phyloP scores from a whole-genome alignment of 495 filamentous ascomycete genomes.

The Aspergillus affinis region DNA sequence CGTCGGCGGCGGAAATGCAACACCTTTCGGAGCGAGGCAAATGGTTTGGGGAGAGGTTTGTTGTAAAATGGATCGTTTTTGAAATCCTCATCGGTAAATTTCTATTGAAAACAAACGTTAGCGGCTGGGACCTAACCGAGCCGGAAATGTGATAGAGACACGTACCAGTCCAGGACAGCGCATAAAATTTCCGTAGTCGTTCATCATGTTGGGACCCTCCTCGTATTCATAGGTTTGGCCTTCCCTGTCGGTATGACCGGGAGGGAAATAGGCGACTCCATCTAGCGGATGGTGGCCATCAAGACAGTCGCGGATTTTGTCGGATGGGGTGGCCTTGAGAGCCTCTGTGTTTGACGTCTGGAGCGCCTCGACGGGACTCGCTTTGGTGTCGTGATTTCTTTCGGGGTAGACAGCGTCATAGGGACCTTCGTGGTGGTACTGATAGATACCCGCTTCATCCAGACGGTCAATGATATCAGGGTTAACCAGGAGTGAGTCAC shows the following conservation, averaged over 20 bases:
- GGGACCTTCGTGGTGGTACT: conserved; percentile 90
- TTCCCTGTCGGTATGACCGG: conserved; percentile 62
- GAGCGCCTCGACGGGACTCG: conserved; percentile 76
- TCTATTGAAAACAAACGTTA: conserved; percentile 21
- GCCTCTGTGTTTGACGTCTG: conserved; percentile 71
- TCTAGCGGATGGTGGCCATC: conserved; percentile 78
- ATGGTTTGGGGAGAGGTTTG: conserved; percentile 33
- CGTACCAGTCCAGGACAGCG: conserved; percentile 37
- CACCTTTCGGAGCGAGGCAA: conserved; percentile 32
- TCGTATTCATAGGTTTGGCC: conserved; percentile 75
- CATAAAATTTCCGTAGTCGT: conserved; percentile 53
- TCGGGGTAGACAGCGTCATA: conserved; percentile 81
- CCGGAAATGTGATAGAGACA: conserved; percentile 1
- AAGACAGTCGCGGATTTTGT: conserved; percentile 75
- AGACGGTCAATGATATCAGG: conserved; percentile 81
- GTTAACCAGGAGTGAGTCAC: conserved; percentile 62
- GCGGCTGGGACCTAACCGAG: not conserved
- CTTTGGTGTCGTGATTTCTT: conserved; percentile 61
- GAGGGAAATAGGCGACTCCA: conserved; percentile 74
- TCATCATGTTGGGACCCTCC: conserved; percentile 83
- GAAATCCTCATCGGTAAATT: conserved; percentile 50
- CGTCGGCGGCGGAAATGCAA: conserved; percentile 36
- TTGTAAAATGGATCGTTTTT: conserved; percentile 49
- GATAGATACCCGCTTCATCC: conserved; percentile 57
- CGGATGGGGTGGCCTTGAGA: conserved; percentile 76